Evolutionary conservation across 192 early-diverging fungal species (phyloP), one percentile per base, ranked within the genome.

Genomic region (Lobosporangium transversale): DNA sequence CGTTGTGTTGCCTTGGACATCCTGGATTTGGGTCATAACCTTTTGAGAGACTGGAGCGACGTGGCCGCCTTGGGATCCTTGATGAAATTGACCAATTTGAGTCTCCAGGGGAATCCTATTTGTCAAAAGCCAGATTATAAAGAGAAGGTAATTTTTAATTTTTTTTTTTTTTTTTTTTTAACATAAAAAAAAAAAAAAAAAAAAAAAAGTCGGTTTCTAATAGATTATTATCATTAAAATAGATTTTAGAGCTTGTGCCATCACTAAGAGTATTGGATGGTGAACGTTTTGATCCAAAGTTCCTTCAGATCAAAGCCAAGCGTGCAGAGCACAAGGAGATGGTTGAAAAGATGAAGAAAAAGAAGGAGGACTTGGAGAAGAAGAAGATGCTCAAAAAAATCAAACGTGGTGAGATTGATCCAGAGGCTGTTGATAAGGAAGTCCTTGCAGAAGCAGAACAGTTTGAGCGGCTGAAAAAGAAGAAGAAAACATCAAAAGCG

Each of bases 1-100:
- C 44, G 63, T 29, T 85, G 85, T 66, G 70, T 47, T 26, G 80
- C 82, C 14, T 73, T 95, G 37, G 89, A 89, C 53, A 89, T 91
- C 27, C 51, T 94, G 43, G 92, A 95, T 71, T 54, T 95, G 11
- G 92, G 91, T 14, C 84, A 85, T 54, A 95, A 95, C 62, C 49
- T 84, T 40, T 62, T 94, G 26, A 54, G 78, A 24, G 80, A 84
- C 12, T 91, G 88, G 85, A 74, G 80, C 50, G 86, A 91, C 57
- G 71, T 91, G 29, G 85, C 75, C n/a, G 51, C 80, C 9, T 69
- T 92, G 31, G 83, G 81, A 9, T 81, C 81, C 3, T 58, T 88
- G 37, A 70, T 79, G 23, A 67, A 78, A 53, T 60, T 94, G 29
- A 75, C 82, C 58, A 91, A 94, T 33, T 67, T 94, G 31, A 93